These are phyloP conservation scores for Colletotrichum endophyticum DNA, from an alignment of 2,329 filamentous ascomycete species.

Conservation along the genomic window DNA sequence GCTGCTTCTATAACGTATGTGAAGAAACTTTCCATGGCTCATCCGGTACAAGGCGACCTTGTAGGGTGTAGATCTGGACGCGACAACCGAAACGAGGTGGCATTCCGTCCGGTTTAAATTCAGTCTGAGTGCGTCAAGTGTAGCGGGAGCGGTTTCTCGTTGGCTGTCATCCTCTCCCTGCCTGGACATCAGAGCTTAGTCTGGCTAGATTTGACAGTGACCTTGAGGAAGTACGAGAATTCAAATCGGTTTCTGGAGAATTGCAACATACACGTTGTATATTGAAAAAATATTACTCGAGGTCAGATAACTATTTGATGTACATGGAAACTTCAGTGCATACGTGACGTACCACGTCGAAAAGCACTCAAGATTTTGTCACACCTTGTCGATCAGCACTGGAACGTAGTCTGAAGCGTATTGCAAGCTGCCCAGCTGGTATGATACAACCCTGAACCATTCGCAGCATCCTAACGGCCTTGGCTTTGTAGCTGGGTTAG, in stretches of 20 bases:
- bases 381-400: rapidly evolving
- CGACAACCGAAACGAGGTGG: rapidly evolving
- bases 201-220: too few relatives aligned
- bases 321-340: too few relatives aligned
- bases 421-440: not conserved
- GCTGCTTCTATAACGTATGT: not conserved
- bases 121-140: too few relatives aligned
- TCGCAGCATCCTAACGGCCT: not conserved
- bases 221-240: too few relatives aligned
- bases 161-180: too few relatives aligned
- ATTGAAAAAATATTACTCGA: too few relatives aligned
- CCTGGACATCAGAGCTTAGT: rapidly evolving
- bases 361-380: too few relatives aligned
- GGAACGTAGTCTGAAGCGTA: not conserved
- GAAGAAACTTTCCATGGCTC: not conserved
- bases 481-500: not conserved
- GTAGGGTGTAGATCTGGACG: rapidly evolving
- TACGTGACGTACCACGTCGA: rapidly evolving
- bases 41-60: not conserved
- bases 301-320: too few relatives aligned
- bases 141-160: too few relatives aligned
- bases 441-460: not conserved
- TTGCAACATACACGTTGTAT: too few relatives aligned
- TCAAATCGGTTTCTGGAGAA: too few relatives aligned
- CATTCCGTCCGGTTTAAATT: too few relatives aligned